phyloP scores from a whole-genome alignment of 805 yeast genomes.

The Candida krabiensis region DNA sequence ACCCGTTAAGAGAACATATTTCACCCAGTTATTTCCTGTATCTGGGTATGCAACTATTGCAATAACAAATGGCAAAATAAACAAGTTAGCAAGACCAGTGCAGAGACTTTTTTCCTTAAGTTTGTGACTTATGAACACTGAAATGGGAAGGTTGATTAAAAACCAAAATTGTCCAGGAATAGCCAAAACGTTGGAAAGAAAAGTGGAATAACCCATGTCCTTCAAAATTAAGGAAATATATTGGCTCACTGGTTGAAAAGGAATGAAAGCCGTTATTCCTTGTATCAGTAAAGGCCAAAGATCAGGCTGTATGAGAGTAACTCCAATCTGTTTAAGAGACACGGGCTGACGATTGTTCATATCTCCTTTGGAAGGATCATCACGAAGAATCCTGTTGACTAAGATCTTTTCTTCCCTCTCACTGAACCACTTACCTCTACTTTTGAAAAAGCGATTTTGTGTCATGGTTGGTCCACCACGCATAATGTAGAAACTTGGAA shows the following conservation, averaged over 20 bases:
- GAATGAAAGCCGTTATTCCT: constrained; percentile 41
- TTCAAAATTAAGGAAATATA: constrained; percentile 50
- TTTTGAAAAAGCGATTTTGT: constrained; percentile 30
- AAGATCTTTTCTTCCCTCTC: constrained; percentile 51
- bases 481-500: constrained; percentile 18
- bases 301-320: constrained; percentile 44
- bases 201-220: constrained; percentile 49
- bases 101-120: constrained; percentile 50
- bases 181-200: constrained; percentile 47
- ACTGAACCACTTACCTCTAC: constrained; percentile 45
- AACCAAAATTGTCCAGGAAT: constrained; percentile 45
- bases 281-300: constrained; percentile 48
- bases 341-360: constrained; percentile 56
- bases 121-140: constrained; percentile 35
- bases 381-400: constrained; percentile 52
- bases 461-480: constrained; percentile 20
- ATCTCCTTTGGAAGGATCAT: constrained; percentile 55
- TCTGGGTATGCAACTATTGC: constrained; percentile 10
- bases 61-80: constrained; percentile 10
- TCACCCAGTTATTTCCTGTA: constrained; percentile 15
- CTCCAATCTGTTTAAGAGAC: constrained; percentile 34
- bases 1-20: constrained; percentile 14
- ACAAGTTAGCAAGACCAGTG: constrained; percentile 50
- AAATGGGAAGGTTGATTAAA: constrained; percentile 28
- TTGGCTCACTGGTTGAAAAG: constrained; percentile 32